phyloP scores from a whole-genome alignment of 257 asterid genomes.

The Knoxia roxburghii region DNA sequence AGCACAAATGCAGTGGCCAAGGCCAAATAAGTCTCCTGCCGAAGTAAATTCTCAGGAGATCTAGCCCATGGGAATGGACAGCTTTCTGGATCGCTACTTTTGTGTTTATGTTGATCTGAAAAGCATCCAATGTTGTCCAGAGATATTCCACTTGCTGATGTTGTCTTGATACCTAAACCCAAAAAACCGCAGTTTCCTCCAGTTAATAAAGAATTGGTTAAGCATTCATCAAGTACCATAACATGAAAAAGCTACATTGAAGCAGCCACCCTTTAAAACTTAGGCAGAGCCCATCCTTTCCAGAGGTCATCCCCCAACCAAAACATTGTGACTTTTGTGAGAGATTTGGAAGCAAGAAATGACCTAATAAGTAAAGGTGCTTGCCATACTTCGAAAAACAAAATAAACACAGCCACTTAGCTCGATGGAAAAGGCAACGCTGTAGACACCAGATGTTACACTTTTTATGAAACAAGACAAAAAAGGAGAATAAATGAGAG shows the following conservation, averaged over 20 bases:
- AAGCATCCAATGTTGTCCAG: conserved; percentile 39
- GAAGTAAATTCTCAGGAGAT: conserved; percentile 68
- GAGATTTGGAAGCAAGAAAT: not conserved
- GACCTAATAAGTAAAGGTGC: too few relatives aligned
- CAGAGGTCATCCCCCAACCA: not conserved
- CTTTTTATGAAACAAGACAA: not conserved
- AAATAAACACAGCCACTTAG: too few relatives aligned
- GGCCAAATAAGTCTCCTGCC: conserved; percentile 67
- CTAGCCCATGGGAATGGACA: conserved; percentile 82
- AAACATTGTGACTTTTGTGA: not conserved
- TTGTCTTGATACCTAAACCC: conserved; percentile 34
- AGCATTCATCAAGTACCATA: not conserved
- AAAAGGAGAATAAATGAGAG: not conserved
- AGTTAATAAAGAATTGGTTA: not conserved
- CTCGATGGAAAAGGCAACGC: too few relatives aligned
- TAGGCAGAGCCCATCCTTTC: not conserved
- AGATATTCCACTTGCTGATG: conserved; percentile 29
- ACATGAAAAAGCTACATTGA: not conserved
- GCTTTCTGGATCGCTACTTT: conserved; percentile 34
- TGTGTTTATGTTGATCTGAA: conserved; percentile 25
- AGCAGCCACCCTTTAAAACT: not conserved
- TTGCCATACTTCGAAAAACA: too few relatives aligned
- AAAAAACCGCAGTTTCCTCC: not conserved
- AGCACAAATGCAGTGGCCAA: conserved; percentile 65
- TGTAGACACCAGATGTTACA: not conserved